Conservation (phyloP, 306 rosid genomes). For the Quillaja saponaria region DNA sequence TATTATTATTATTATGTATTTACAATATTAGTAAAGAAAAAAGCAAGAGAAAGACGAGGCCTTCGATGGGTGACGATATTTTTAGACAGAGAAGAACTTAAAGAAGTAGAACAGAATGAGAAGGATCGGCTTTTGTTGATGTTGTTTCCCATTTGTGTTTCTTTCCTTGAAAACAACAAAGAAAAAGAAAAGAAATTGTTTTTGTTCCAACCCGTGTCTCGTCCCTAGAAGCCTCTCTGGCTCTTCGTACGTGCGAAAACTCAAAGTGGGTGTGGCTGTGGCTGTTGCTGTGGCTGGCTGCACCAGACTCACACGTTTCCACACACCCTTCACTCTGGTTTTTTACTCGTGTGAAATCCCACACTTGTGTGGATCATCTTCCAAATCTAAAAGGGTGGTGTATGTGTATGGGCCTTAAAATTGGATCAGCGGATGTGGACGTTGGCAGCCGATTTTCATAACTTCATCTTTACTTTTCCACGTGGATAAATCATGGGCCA, state of each 20-base stretch:
- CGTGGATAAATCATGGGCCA: too few species aligned
- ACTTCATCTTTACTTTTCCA: too few species aligned
- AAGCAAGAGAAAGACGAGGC: constrained; percentile 8
- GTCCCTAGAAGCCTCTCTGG: not conserved
- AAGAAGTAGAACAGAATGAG: constrained; percentile 33
- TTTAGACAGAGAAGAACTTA: constrained; percentile 32
- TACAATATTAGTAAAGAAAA: not conserved
- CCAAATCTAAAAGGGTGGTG: too few species aligned
- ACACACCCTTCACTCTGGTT: too few species aligned
- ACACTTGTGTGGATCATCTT: too few species aligned
- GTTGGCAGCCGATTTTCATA: too few species aligned
- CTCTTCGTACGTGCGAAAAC: constrained; percentile 9
- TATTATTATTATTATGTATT: constrained; percentile 1
- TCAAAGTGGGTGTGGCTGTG: constrained; percentile 1
- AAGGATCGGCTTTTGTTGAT: constrained; percentile 34
- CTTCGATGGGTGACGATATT: constrained; percentile 32
- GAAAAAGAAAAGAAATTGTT: not conserved
- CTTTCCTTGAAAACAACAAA: constrained; percentile 32
- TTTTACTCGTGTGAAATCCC: too few species aligned
- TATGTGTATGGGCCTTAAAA: too few species aligned
- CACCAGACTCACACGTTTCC: too few species aligned
- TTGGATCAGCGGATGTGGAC: too few species aligned
- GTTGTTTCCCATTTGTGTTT: constrained; percentile 28
- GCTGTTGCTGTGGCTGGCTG: too few species aligned
- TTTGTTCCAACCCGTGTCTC: constrained; percentile 18